These are phyloP conservation scores for Rutstroemia sp. DNA, from an alignment of 2,329 filamentous ascomycete genomes.

Conservation along the genomic window DNA sequence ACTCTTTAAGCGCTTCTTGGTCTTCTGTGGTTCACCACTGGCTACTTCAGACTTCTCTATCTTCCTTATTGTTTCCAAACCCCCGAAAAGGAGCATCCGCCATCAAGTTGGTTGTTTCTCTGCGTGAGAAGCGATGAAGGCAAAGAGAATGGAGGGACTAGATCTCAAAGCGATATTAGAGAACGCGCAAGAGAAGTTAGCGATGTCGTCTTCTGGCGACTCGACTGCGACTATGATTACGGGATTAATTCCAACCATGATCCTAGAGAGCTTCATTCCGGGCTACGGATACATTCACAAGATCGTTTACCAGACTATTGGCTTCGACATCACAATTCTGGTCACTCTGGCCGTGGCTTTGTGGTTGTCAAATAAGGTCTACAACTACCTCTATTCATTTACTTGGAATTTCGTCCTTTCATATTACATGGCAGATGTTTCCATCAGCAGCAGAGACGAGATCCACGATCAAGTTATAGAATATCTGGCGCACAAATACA, in stretches of 20 bases:
- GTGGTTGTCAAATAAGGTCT: constrained; percentile 37
- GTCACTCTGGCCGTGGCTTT: constrained; percentile 22
- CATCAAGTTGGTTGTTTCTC: too few relatives aligned
- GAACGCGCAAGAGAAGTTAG: too few relatives aligned
- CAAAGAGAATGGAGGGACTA: too few relatives aligned
- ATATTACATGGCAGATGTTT: constrained; percentile 45
- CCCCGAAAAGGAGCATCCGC: too few relatives aligned
- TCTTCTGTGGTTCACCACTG: too few relatives aligned
- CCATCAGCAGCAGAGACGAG: constrained; percentile 47
- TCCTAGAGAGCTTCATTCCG: constrained; percentile 28
- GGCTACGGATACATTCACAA: constrained; percentile 28
- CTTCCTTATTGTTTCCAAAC: too few relatives aligned
- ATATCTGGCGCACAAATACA: constrained; percentile 47
- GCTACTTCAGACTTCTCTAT: too few relatives aligned
- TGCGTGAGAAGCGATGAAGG: too few relatives aligned
- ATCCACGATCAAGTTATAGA: constrained; percentile 53
- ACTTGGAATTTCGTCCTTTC: constrained; percentile 32
- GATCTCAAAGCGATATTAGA: too few relatives aligned
- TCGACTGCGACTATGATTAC: neutral
- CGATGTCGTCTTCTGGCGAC: neutral
- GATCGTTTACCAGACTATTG: constrained; percentile 23
- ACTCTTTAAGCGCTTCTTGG: too few relatives aligned
- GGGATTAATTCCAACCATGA: constrained; percentile 18
- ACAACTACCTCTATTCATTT: constrained; percentile 31
- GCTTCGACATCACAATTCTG: constrained; percentile 27